Conservation (phyloP, 2,329 filamentous ascomycete genomes). For the Byssochlamys sp. region DNA sequence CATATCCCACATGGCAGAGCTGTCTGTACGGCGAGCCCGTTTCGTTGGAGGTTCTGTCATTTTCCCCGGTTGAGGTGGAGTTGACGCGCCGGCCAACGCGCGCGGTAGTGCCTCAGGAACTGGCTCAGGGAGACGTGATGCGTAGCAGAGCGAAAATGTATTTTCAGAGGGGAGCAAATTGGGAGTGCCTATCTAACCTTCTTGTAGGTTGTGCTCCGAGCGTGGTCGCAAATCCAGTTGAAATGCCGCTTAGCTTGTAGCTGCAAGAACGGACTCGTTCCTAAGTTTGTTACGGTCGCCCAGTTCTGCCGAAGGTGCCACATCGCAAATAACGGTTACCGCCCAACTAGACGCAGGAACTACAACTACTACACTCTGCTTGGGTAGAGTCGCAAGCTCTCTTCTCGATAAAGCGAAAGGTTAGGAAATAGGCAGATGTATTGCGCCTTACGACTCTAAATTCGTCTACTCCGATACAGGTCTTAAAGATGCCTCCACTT, state of each 20-base stretch:
- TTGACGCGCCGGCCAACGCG: neutral
- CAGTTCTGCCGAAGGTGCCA: conserved; percentile 12
- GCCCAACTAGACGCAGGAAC: neutral
- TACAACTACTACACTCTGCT: too few relatives aligned
- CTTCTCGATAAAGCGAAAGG: neutral
- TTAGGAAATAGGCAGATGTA: neutral
- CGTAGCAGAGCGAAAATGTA: neutral
- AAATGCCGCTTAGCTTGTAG: neutral
- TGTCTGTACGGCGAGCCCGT: conserved; percentile 46
- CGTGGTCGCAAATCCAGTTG: neutral
- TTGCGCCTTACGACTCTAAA: too few relatives aligned
- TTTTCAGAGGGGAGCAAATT: neutral
- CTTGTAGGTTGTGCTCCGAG: neutral
- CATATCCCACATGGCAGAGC: conserved; percentile 52
- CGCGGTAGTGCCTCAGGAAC: neutral
- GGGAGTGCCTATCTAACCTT: neutral
- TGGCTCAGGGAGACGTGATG: neutral
- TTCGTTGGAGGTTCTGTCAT: conserved; percentile 49
- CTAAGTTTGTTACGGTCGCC: conserved; percentile 22
- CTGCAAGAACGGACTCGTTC: conserved; percentile 1
- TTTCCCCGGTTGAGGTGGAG: conserved; percentile 7
- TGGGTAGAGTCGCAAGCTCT: neutral
- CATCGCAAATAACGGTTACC: neutral
- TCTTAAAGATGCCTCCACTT: too few relatives aligned
- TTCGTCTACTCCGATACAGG: too few relatives aligned